Evolutionary conservation across 1,284 basidiomycete species (phyloP).

Genomic region (Sporisorium graminicola): DNA sequence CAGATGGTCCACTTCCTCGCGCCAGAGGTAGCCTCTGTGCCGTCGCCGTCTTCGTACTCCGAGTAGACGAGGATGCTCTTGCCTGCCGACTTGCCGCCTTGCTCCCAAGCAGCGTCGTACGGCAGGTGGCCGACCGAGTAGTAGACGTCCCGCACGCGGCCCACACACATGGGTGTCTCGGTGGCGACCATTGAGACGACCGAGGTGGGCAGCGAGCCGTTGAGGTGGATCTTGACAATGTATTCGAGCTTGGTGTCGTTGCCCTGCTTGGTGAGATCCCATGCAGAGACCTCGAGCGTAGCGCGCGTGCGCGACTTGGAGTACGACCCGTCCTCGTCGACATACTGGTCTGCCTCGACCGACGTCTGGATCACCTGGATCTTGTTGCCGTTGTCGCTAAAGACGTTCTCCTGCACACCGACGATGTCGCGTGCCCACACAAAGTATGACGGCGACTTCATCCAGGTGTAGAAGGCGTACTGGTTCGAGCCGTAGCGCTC

Average conservation of each 20-base stretch:
- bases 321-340: constrained; percentile 62
- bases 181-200: constrained; percentile 58
- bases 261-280: constrained; percentile 57
- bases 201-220: constrained; percentile 58
- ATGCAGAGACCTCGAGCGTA: constrained; percentile 60
- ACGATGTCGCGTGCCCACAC: constrained; percentile 65
- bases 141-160: constrained; percentile 56
- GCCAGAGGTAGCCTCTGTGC: constrained; percentile 48
- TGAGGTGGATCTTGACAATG: constrained; percentile 64
- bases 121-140: constrained; percentile 57
- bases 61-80: constrained; percentile 47
- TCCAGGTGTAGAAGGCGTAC: constrained; percentile 58
- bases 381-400: constrained; percentile 31
- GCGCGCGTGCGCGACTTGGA: constrained; percentile 58
- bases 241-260: constrained; percentile 58
- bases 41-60: constrained; percentile 58
- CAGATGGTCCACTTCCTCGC: constrained; percentile 56
- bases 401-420: constrained; percentile 58
- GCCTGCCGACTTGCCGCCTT: constrained; percentile 13
- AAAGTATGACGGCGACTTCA: constrained; percentile 64
- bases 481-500: constrained; percentile 39
- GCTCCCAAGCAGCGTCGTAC: constrained; percentile 45
- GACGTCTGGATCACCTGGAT: constrained; percentile 57
- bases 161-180: constrained; percentile 66
- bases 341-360: constrained; percentile 54